Evolutionary conservation across 352 stramenopile species (phyloP).

Genomic region (Elongisporangium anandrum): DNA sequence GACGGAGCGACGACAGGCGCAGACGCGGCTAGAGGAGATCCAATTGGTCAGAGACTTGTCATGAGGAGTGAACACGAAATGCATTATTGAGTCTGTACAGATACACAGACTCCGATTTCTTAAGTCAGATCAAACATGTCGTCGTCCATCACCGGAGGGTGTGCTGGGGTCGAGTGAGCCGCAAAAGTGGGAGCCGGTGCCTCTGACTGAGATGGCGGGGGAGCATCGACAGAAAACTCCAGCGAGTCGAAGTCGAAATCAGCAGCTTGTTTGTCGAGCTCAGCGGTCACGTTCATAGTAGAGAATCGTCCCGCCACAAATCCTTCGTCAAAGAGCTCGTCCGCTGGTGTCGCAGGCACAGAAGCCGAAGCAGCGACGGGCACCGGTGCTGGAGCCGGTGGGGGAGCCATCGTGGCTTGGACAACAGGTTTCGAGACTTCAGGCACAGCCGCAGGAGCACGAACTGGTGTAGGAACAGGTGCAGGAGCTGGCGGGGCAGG

Average conservation of each 20-base stretch:
- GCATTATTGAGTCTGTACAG: slow-evolving; percentile 1
- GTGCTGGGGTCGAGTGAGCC: slow-evolving; percentile 2
- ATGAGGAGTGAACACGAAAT: slow-evolving; percentile 18
- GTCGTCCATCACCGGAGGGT: slow-evolving; percentile 32
- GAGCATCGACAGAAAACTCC: slow-evolving; percentile 33
- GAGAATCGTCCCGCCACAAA: slow-evolving; percentile 10
- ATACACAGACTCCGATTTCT: neutral
- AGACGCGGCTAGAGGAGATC: slow-evolving; percentile 46
- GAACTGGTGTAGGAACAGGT: too few relatives aligned
- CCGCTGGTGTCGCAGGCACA: slow-evolving; percentile 5
- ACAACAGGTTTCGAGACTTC: neutral
- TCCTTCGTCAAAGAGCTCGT: neutral
- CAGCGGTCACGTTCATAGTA: slow-evolving; percentile 2
- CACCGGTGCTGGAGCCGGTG: neutral
- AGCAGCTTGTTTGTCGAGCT: slow-evolving; percentile 16
- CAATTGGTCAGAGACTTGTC: slow-evolving; percentile 47
- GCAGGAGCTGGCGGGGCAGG: neutral
- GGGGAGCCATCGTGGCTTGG: neutral
- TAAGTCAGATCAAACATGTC: slow-evolving; percentile 78
- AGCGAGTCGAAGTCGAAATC: slow-evolving; percentile 69
- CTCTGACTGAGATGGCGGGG: slow-evolving; percentile 14
- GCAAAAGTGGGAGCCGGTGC: slow-evolving; percentile 8
- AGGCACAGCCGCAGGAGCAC: slow-evolving; percentile 4
- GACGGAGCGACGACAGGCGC: slow-evolving; percentile 37
- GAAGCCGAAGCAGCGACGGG: neutral